Conservation (phyloP, 208 protist genomes). For the Trypanosomatidae sp. region DNA sequence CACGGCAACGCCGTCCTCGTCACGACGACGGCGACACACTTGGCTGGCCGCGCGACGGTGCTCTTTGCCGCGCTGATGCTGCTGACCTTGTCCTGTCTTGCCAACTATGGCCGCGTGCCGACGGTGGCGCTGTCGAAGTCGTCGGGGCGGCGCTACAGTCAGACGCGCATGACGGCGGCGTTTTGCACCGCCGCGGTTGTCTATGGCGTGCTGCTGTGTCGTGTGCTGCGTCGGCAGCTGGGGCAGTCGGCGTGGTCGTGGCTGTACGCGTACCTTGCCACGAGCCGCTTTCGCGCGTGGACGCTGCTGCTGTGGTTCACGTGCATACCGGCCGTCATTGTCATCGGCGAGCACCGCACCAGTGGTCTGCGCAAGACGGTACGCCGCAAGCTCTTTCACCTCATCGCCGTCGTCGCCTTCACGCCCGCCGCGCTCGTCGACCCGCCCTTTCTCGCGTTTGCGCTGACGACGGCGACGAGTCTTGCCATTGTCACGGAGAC, state of each 20-base stretch:
- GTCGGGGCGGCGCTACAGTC: constrained; percentile 31
- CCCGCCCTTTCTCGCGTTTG: constrained; percentile 67
- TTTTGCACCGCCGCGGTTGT: constrained; percentile 39
- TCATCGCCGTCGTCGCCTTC: constrained; percentile 68
- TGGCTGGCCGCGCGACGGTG: constrained; percentile 46
- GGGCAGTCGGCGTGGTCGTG: constrained; percentile 39
- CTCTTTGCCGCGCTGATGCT: constrained; percentile 43
- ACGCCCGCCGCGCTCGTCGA: constrained; percentile 66
- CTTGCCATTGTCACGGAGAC: constrained; percentile 44
- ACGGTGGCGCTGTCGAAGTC: constrained; percentile 68
- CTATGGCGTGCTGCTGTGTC: constrained; percentile 8
- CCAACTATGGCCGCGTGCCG: constrained; percentile 32
- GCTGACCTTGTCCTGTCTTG: constrained; percentile 15
- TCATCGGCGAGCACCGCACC: constrained; percentile 32
- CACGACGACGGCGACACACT: constrained; percentile 57
- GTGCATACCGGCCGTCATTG: constrained; percentile 34
- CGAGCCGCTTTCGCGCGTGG: constrained; percentile 37
- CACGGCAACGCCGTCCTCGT: constrained; percentile 18
- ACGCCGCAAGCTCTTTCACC: constrained; percentile 82
- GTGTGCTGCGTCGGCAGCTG: constrained; percentile 41
- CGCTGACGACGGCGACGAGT: constrained; percentile 48
- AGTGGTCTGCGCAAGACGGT: constrained; percentile 24
- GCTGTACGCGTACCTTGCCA: constrained; percentile 48
- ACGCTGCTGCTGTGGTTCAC: constrained; percentile 38
- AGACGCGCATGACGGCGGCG: constrained; percentile 39